Conservation (phyloP, 192 early-diverging fungal genomes). For the Geranomyces michiganensis region DNA sequence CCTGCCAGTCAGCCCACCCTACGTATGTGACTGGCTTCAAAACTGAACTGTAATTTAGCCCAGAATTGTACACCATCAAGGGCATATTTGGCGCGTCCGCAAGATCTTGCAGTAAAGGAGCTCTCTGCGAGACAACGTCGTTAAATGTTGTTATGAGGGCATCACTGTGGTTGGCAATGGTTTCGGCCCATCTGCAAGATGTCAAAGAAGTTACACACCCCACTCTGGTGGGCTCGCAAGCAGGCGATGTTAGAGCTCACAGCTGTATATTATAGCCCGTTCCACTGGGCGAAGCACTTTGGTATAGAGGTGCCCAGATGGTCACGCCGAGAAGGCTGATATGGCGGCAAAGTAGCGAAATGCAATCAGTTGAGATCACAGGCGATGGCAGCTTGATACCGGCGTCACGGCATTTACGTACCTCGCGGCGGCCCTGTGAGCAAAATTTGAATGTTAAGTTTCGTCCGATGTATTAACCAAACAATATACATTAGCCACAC, state of each 20-base stretch:
- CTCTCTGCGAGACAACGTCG: neutral
- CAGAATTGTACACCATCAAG: slow-evolving; percentile 1
- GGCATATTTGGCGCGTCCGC: slow-evolving; percentile 1
- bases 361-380: too few relatives aligned
- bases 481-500: too few relatives aligned
- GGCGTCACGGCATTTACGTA: too few relatives aligned
- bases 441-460: too few relatives aligned
- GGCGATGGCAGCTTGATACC: too few relatives aligned
- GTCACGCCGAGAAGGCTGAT: slow-evolving; percentile 2
- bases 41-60: neutral
- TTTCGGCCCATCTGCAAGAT: neutral
- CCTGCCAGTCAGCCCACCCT: slow-evolving; percentile 3
- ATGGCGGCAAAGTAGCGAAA: neutral
- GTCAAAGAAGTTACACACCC: too few relatives aligned
- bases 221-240: too few relatives aligned
- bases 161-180: neutral
- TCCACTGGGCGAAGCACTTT: neutral
- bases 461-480: too few relatives aligned
- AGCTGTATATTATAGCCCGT: slow-evolving; percentile 2
- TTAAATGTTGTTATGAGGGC: neutral
- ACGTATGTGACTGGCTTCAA: neutral
- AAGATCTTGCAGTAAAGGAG: neutral
- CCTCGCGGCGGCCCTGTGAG: too few relatives aligned
- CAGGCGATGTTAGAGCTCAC: too few relatives aligned
- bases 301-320: slow-evolving; percentile 9